Base-by-base conservation (phyloP, 2,329 filamentous ascomycete genomes). In the Diaporthe vexans region DNA sequence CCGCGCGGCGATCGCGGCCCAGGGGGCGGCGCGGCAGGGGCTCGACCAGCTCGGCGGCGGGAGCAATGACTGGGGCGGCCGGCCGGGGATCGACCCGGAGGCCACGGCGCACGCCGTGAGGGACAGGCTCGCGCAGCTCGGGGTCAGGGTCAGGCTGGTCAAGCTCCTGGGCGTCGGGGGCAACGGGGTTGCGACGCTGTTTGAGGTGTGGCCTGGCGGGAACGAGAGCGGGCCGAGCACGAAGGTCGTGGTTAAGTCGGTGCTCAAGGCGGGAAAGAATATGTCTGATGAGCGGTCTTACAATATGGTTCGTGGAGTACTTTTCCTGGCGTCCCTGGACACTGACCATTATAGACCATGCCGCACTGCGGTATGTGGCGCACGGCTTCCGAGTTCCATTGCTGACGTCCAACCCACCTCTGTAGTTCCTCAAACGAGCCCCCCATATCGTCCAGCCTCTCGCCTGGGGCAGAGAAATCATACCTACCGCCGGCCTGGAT, bases 191-290 rank as follows among this genome's bases (percentile, higher is more conserved):
- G 67, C 67, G 19, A 46, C 37, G 11, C 5, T 70, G 52, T 58
- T 48, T 11, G 67, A 70, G 37, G 26, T 70, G 3, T 17, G 24
- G 24, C 52, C 67, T 3, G 52, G 19, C 5, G 67, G 67, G 11
- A 37, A 24, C 19, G 52, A n/a, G 15, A 15, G 17, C 1, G 29
- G 19, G 37, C 37, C 37, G 6, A 35, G 52, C 10, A 48, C 33
- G 52, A 70, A 70, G 67, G 37, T 70, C n/a, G 67, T 70, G 3
- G 67, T 58, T 11, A 70, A 70, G 26, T 58, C 67, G 24, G 21
- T 56, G 67, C 52, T 70, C 52, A 54, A 40, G 15, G 15, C 17
- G n/a, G 67, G 37, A 0, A 4, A 8, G 1, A 19, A 24, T 3
- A 48, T 70, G 67, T 4, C 3, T 3, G 35, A 3, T 8, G 67